Conservation (phyloP, 371 early-diverging fungal genomes). For the Rhizopus delemar region DNA sequence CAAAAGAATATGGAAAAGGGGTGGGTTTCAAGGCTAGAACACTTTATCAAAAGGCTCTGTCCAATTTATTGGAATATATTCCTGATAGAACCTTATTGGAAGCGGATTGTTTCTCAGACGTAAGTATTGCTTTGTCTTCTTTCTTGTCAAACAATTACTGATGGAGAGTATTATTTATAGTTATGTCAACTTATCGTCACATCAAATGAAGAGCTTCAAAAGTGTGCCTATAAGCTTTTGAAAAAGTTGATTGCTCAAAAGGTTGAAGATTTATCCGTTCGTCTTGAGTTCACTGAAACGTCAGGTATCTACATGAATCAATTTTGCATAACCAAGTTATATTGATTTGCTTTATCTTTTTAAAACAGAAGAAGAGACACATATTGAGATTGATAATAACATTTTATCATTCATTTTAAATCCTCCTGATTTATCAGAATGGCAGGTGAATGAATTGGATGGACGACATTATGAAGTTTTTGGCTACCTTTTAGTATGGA, state of each 20-base stretch:
- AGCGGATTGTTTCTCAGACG: conserved; percentile 21
- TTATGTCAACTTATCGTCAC: conserved; percentile 23
- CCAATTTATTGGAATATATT: conserved; percentile 33
- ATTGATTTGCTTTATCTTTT: not conserved
- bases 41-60: conserved; percentile 34
- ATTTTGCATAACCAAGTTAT: not conserved
- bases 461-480: conserved; percentile 41
- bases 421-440: conserved; percentile 30
- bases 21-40: conserved; percentile 14
- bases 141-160: not conserved
- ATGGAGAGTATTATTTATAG: conserved; percentile 9
- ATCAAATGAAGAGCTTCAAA: conserved; percentile 42
- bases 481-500: conserved; percentile 75
- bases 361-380: conserved; percentile 24
- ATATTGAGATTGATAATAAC: conserved; percentile 21
- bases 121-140: conserved; percentile 11
- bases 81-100: conserved; percentile 35
- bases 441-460: conserved; percentile 16
- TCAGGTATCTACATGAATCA: conserved; percentile 20
- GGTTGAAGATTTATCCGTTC: conserved; percentile 49
- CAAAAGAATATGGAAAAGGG: conserved; percentile 18
- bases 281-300: conserved; percentile 47
- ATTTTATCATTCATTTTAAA: conserved; percentile 26
- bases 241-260: conserved; percentile 40
- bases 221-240: conserved; percentile 47